phyloP scores from a whole-genome alignment of 2,329 filamentous ascomycete genomes.

The Pleurostoma richardsiae region DNA sequence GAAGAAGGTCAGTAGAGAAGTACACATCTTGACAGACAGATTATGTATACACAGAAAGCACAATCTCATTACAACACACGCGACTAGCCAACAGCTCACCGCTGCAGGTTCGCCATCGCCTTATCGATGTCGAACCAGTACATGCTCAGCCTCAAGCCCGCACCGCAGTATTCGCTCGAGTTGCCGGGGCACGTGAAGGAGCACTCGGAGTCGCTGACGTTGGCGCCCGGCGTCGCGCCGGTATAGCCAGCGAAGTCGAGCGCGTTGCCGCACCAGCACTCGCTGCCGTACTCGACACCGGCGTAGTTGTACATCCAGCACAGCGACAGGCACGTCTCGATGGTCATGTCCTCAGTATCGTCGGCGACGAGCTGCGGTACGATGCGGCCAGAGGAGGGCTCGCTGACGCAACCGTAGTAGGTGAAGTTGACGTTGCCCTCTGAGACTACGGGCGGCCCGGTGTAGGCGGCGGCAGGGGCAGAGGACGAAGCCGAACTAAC shows the following conservation, averaged over 20 bases:
- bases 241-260: conserved; percentile 8
- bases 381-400: conserved; percentile 1
- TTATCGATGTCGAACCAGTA: neutral
- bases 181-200: conserved; percentile 19
- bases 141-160: conserved; percentile 1
- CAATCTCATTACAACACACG: no score
- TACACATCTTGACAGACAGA: no score
- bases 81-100: no score
- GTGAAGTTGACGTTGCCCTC: conserved; percentile 4
- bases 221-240: neutral
- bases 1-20: no score
- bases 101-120: no score
- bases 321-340: conserved; percentile 6
- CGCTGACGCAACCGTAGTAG: neutral
- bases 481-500: neutral
- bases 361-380: neutral
- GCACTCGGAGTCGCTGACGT: conserved; percentile 11
- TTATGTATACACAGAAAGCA: no score
- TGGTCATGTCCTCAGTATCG: conserved; percentile 1
- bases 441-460: neutral
- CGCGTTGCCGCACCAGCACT: conserved; percentile 15
- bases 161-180: conserved; percentile 13
- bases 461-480: neutral
- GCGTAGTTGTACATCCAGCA: conserved; percentile 10
- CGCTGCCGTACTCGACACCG: conserved; percentile 10